Evolutionary conservation across 129 eudicot genomes (phyloP).

Genomic region (Tanacetum coccineum): DNA sequence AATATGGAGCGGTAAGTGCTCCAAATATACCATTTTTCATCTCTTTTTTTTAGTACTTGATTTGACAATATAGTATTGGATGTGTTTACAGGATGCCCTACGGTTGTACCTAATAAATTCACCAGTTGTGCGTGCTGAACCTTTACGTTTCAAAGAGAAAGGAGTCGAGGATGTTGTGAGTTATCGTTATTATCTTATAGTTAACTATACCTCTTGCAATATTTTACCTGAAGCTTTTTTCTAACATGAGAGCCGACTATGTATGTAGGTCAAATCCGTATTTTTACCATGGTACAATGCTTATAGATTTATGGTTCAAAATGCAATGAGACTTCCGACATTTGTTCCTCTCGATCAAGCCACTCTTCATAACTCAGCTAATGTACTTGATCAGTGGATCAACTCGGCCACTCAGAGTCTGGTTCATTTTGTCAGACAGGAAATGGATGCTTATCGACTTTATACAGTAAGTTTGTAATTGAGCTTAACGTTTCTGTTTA

Average conservation of each 20-base stretch:
- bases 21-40: no score
- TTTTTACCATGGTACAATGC: no score
- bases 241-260: no score
- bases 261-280: no score
- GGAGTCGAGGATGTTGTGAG: slow-evolving; percentile 86
- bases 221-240: no score
- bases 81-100: slow-evolving; percentile 59
- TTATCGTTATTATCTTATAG: slow-evolving; percentile 14
- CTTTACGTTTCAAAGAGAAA: slow-evolving; percentile 80
- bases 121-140: slow-evolving; percentile 96
- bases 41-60: no score
- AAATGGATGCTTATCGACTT: slow-evolving; percentile 89
- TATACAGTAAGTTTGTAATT: slow-evolving; percentile 52
- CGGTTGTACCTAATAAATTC: slow-evolving; percentile 82
- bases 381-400: slow-evolving; percentile 94
- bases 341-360: slow-evolving; percentile 58
- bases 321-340: slow-evolving; percentile 68
- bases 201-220: background rate
- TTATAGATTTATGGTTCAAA: slow-evolving; percentile 29
- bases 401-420: slow-evolving; percentile 79
- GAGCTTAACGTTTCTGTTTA: background rate
- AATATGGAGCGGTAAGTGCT: no score
- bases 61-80: background rate
- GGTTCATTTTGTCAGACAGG: slow-evolving; percentile 84
- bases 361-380: slow-evolving; percentile 57